phyloP scores from a whole-genome alignment of 1,284 basidiomycete genomes.

The Apiotrichum brassicae region DNA sequence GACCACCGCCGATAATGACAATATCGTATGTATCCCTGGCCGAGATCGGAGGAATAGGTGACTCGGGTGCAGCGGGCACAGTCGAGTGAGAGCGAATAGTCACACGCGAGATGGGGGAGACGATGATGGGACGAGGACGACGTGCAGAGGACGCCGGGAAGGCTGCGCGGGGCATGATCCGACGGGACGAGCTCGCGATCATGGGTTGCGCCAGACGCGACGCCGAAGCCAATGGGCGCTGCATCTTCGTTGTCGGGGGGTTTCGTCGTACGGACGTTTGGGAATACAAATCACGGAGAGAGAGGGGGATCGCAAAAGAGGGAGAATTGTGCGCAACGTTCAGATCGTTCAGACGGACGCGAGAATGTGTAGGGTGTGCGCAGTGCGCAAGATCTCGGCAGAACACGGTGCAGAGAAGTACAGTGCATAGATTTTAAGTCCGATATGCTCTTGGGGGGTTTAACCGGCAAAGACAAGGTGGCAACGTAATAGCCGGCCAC shows the following conservation, averaged over 20 bases:
- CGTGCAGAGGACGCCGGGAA: neutral
- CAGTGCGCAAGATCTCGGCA: neutral
- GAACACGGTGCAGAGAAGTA: neutral
- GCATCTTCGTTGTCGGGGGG: too few species aligned
- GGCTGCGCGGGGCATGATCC: neutral
- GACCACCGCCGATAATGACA: conserved; percentile 91
- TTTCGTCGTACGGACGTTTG: too few species aligned
- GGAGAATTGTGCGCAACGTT: too few species aligned
- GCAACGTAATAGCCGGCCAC: too few species aligned
- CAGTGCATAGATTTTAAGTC: neutral
- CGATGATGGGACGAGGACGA: neutral
- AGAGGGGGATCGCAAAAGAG: too few species aligned
- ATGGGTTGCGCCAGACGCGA: neutral
- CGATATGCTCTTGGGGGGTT: too few species aligned
- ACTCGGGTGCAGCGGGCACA: neutral
- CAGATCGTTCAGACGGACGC: too few species aligned
- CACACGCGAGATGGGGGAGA: neutral
- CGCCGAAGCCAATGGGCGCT: neutral
- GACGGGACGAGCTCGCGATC: conserved; percentile 1
- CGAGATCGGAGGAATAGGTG: conserved; percentile 17
- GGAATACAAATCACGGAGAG: too few species aligned
- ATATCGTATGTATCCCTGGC: conserved; percentile 57
- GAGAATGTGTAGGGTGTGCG: too few species aligned
- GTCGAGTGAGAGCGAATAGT: neutral
- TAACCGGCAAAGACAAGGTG: too few species aligned